Evolutionary conservation across 805 yeast genomes (phyloP), one percentile per base, ranked within the genome.

Genomic region (Kodamaea kaohsiungensis): DNA sequence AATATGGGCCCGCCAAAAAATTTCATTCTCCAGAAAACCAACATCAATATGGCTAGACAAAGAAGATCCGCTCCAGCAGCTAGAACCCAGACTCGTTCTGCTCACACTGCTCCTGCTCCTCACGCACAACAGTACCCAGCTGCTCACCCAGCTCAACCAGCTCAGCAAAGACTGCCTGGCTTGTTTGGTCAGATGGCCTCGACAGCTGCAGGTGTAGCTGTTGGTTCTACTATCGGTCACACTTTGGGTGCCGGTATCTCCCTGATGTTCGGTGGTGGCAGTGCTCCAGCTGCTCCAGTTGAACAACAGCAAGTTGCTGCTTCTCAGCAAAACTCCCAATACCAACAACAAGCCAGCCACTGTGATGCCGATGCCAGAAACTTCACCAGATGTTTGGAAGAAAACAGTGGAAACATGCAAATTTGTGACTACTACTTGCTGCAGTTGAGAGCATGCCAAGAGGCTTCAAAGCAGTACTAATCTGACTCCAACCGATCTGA

Each of bases 141-240:
- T 27, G 76, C 81, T 51, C 87, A 78, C 67, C 81, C 83, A 48
- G 62, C 50, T 7, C 64, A 61, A 52, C 79, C 87, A 48, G 52
- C 40, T 2, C 48, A 38, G 38, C 83, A 83, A 56, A 80, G 79
- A 56, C 81, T 78, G 59, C 98, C 98, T 48, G 98, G 98, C 65
- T 65, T 93, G 69, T 92, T 93, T 66, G 89, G 93, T 56, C 96
- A 95, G 77, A 95, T 95, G 99, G 98, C 98, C 40, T 81, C 96
- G 48, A 95, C 99, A 48, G 99, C 99, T 53, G 99, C 98, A 49
- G 99, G 99, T 86, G 99, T 95, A 46, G 99, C 98, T 52, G 98
- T 95, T 54, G 99, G 99, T 65, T 90, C 97, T 51, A 87, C 98
- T 57, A 86, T 93, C 53, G 99, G 99, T 58, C 99, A 95, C 81